These are phyloP conservation scores for Citrullus colocynthis DNA, from an alignment of 306 rosid genomes.

Conservation along the genomic window DNA sequence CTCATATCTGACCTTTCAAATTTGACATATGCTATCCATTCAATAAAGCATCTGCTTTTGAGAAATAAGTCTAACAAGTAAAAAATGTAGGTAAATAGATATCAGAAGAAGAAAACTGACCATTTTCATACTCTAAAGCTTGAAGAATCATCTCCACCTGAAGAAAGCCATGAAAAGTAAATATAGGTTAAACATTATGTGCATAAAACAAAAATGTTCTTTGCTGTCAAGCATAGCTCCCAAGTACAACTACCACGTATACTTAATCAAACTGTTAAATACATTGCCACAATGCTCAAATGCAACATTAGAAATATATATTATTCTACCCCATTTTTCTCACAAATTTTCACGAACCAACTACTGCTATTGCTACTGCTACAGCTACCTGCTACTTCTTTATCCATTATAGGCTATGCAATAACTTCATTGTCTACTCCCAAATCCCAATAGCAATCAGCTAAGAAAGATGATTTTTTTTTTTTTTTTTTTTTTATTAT, in stretches of 20 bases:
- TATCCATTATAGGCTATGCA: not conserved
- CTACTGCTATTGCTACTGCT: not conserved
- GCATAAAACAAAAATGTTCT: not conserved
- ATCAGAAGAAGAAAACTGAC: conserved; percentile 23
- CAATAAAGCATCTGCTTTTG: not conserved
- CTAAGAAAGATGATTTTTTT: not conserved
- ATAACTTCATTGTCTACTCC: not conserved
- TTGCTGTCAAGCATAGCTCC: not conserved
- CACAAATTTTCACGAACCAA: not conserved
- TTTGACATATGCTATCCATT: not conserved
- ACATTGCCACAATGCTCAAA: not conserved
- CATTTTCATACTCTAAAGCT: conserved; percentile 77
- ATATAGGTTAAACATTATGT: not conserved
- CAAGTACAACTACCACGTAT: not conserved
- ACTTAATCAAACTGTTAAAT: not conserved
- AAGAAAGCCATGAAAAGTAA: conserved; percentile 4
- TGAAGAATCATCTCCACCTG: conserved; percentile 94
- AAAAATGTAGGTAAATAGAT: not conserved
- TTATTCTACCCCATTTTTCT: not conserved
- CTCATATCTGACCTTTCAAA: not conserved
- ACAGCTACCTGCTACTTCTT: not conserved
- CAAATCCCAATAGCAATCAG: not conserved
- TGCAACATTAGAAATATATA: not conserved
- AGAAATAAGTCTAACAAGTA: not conserved
- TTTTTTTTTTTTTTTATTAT: too few relatives aligned